Conservation (phyloP, 371 early-diverging fungal species). For the Mortierella sp. region DNA sequence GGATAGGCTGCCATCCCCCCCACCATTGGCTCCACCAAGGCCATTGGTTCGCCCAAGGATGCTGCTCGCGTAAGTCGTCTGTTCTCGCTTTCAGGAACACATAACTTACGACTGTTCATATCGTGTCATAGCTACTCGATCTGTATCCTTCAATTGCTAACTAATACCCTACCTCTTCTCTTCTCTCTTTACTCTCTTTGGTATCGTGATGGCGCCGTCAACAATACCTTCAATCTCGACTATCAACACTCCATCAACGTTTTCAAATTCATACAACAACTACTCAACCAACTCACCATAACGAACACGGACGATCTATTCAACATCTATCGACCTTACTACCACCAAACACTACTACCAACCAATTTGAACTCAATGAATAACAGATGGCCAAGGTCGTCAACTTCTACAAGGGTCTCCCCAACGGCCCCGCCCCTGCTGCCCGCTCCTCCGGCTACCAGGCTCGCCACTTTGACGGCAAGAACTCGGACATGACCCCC, state of each 20-base stretch:
- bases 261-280: too few relatives aligned
- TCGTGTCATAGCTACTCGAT: too few relatives aligned
- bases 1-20: constrained; percentile 55
- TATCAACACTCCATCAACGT: not conserved
- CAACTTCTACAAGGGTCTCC: constrained; percentile 56
- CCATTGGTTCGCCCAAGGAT: constrained; percentile 56
- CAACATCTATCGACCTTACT: too few relatives aligned
- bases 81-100: too few relatives aligned
- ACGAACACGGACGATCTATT: not conserved
- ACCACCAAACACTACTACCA: not conserved
- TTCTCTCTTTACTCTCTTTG: not conserved
- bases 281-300: too few relatives aligned
- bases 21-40: constrained; percentile 56
- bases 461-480: constrained; percentile 77
- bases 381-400: constrained; percentile 57
- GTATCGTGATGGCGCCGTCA: not conserved
- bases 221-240: not conserved
- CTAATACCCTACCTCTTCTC: not conserved
- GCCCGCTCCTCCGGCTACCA: constrained; percentile 62
- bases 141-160: not conserved
- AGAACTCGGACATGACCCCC: constrained; percentile 71
- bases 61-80: constrained; percentile 52
- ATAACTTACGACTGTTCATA: too few relatives aligned
- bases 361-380: not conserved
- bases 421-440: constrained; percentile 44